Conservation (phyloP, 225 moss, liverwort and hornwort genomes). For the Sphagnum contortum region DNA sequence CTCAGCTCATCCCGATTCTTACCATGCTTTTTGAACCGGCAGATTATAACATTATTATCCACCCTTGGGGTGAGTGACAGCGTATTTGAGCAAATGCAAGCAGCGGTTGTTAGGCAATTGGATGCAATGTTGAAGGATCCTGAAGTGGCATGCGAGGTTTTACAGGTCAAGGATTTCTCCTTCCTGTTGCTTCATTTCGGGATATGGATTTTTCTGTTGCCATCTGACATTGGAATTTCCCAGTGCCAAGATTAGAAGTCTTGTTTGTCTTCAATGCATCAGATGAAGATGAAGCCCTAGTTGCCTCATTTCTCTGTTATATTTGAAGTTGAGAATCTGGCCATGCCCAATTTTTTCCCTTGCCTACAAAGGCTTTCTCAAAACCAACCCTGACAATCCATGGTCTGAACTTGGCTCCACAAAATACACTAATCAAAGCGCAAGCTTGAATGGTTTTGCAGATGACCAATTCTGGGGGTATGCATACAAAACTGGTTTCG, state of each 20-base stretch:
- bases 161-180: conserved; percentile 33
- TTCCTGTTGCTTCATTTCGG: not conserved
- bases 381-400: too few relatives aligned
- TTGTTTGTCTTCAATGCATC: too few relatives aligned
- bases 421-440: too few relatives aligned
- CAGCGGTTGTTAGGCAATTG: conserved; percentile 42
- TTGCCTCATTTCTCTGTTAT: too few relatives aligned
- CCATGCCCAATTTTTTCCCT: too few relatives aligned
- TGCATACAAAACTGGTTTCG: conserved; percentile 24
- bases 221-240: too few relatives aligned
- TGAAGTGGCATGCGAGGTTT: conserved; percentile 46
- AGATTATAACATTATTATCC: conserved; percentile 78
- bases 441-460: conserved; percentile 6
- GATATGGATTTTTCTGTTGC: too few relatives aligned
- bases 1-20: conserved; percentile 54
- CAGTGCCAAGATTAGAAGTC: too few relatives aligned
- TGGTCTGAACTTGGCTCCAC: too few relatives aligned
- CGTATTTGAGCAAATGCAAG: conserved; percentile 66
- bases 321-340: too few relatives aligned
- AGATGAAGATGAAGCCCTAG: too few relatives aligned
- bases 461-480: conserved; percentile 36
- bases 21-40: conserved; percentile 76
- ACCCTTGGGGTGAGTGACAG: conserved; percentile 64
- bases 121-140: conserved; percentile 60
- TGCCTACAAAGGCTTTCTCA: too few relatives aligned